phyloP scores from a whole-genome alignment of 2,329 filamentous ascomycete species.

The Dothidotthia symphoricarpi region DNA sequence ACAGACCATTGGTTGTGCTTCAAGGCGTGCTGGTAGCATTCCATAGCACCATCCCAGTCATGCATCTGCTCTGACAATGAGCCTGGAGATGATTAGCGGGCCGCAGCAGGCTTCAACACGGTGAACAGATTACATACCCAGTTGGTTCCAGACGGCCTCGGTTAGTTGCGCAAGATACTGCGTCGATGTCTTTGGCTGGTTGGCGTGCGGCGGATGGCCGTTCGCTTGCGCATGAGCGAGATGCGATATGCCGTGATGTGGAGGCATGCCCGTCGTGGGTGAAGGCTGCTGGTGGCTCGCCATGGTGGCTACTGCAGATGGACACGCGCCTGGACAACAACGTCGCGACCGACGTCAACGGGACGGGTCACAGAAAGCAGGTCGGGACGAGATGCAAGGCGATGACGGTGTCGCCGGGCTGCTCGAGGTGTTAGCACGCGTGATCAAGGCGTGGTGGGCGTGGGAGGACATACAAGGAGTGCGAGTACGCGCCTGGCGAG shows the following conservation, averaged over 20 bases:
- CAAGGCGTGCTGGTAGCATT: slow-evolving; percentile 86
- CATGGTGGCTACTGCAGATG: slow-evolving; percentile 48
- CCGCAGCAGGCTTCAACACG: slow-evolving; percentile 10
- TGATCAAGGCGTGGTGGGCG: not conserved
- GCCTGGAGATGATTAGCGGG: slow-evolving; percentile 53
- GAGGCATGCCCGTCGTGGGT: slow-evolving; percentile 70
- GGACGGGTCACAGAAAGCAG: slow-evolving; percentile 6
- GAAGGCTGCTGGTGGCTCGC: slow-evolving; percentile 74
- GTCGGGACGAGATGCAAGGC: slow-evolving; percentile 4
- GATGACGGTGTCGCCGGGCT: slow-evolving; percentile 1
- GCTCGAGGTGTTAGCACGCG: slow-evolving; percentile 1
- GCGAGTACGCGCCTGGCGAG: slow-evolving; percentile 15
- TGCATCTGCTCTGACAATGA: slow-evolving; percentile 84
- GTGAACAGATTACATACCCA: slow-evolving; percentile 62
- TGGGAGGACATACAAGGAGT: slow-evolving; percentile 4
- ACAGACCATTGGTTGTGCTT: slow-evolving; percentile 85
- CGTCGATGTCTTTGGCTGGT: slow-evolving; percentile 62
- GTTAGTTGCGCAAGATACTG: slow-evolving; percentile 77
- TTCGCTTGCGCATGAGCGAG: slow-evolving; percentile 59
- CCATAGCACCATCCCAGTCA: slow-evolving; percentile 83
- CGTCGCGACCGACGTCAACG: slow-evolving; percentile 13
- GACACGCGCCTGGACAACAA: slow-evolving; percentile 8
- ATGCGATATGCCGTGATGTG: slow-evolving; percentile 66
- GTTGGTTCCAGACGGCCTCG: slow-evolving; percentile 86
- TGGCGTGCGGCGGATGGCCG: slow-evolving; percentile 55